These are phyloP conservation scores for Thymus mandschuricus DNA, from an alignment of 257 asterid species.

Conservation along the genomic window DNA sequence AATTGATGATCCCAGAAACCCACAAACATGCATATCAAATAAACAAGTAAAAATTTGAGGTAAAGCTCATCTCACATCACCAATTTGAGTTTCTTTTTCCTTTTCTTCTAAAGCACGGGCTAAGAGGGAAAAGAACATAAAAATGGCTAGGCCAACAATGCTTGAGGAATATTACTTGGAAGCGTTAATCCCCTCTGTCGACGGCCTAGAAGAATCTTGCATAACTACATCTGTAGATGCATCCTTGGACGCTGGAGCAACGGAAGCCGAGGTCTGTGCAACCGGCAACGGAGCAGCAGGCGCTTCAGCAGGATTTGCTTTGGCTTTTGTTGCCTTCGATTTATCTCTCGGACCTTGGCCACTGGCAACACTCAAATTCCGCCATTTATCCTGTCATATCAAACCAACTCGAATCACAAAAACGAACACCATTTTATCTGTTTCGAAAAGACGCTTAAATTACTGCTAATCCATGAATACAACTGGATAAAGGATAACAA, in stretches of 20 bases:
- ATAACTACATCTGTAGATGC: conserved; percentile 41
- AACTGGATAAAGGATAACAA: background rate
- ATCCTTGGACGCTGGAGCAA: conserved; percentile 50
- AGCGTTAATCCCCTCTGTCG: conserved; percentile 61
- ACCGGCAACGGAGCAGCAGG: conserved; percentile 48
- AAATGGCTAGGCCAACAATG: background rate
- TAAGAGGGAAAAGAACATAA: background rate
- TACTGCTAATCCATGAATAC: background rate
- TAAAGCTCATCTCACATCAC: background rate
- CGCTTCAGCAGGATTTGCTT: conserved; percentile 51
- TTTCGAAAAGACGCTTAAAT: background rate
- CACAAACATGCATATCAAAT: background rate
- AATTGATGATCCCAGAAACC: background rate
- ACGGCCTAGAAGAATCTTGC: conserved; percentile 55
- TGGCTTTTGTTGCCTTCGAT: conserved; percentile 56
- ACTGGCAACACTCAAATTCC: conserved; percentile 79
- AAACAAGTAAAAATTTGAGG: background rate
- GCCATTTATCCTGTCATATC: conserved; percentile 78
- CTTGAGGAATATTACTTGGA: conserved; percentile 50
- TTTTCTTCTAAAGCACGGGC: background rate
- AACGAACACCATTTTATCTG: background rate
- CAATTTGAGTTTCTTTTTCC: background rate
- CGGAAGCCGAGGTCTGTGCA: conserved; percentile 39
- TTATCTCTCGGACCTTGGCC: conserved; percentile 68
- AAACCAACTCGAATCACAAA: background rate